Evolutionary conservation across 208 protist species (phyloP).

Genomic region (Acanthamoeba culbertsoni): DNA sequence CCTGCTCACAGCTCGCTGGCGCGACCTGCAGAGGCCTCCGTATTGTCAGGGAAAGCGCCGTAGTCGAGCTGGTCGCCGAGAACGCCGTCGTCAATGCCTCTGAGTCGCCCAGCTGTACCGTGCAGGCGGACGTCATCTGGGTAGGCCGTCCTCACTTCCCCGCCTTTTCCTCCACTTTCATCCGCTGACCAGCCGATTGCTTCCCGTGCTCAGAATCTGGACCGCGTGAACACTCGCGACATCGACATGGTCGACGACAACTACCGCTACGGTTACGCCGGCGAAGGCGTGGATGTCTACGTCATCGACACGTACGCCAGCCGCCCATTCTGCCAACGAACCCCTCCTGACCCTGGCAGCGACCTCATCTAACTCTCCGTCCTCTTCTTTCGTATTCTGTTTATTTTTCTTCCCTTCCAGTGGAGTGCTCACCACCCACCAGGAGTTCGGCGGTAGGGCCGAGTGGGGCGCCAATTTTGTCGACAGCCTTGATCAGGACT

Average conservation of each 20-base stretch:
- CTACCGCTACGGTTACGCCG: neutral
- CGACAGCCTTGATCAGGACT: neutral
- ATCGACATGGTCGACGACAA: slow-evolving; percentile 44
- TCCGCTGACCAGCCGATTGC: neutral
- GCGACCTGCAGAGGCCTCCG: neutral
- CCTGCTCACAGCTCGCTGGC: neutral
- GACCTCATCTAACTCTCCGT: too few species aligned
- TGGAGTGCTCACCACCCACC: neutral
- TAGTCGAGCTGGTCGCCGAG: neutral
- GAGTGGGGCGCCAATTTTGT: slow-evolving; percentile 52
- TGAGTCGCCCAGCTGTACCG: neutral
- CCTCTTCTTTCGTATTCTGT: too few species aligned
- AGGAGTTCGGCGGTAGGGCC: slow-evolving; percentile 41
- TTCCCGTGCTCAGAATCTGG: neutral
- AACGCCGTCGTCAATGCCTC: neutral
- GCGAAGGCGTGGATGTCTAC: slow-evolving; percentile 52
- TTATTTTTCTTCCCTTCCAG: too few species aligned
- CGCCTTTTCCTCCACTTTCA: neutral
- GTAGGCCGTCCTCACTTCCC: neutral
- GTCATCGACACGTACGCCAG: slow-evolving; percentile 65
- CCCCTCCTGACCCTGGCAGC: too few species aligned
- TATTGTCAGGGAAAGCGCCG: neutral
- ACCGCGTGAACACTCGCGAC: slow-evolving; percentile 6
- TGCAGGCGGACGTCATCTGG: slow-evolving; percentile 54
- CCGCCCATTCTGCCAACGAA: too few species aligned